Evolutionary conservation across 2,329 filamentous ascomycete genomes (phyloP), one percentile per base, ranked within the genome.

Genomic region (Monosporascus ibericus): DNA sequence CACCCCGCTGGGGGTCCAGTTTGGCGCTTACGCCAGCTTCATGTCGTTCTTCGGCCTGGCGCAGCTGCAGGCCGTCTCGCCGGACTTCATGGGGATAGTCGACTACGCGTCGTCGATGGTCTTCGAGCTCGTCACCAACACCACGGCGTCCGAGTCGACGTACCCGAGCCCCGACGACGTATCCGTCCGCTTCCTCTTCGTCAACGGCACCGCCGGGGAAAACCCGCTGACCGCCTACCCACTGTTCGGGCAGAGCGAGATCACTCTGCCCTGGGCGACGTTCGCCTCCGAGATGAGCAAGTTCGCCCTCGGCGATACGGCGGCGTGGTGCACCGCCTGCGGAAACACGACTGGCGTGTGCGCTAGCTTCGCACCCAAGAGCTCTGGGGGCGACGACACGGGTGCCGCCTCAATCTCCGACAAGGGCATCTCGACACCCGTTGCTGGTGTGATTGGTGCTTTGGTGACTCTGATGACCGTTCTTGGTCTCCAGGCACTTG

Each of bases 381-480:
- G 58, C 20, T 52, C 60, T 22, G 63, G 60, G 18, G 55, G 58
- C 36, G 56, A 59, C 14, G 54, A 61, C 4, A 54, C 64, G 8
- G 60, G 61, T 44, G 59, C 57, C 18, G 62, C 61, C 18, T 53
- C 58, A 0, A 49, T 55, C 15, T 58, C 61, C 24, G 63, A 63
- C n/a, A 67, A 70, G 49, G 78, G 80, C 8, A 75, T 95, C 27
- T 87, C 85, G 48, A 81, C 77, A 38, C 78, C 82, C 6, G 83
- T 92, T n/a, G 90, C 88, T 0, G 90, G 90, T 49, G 89, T 92
- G 5, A 91, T 95, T 48, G 85, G 89, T 44, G 88, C 90, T 44
- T 69, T 91, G 58, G 75, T 88, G 38, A 80, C 79, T 0, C 68
- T 82, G 5, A 72, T 72, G 9, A 75, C 79, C 11, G 70, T 81